Base-by-base conservation (phyloP, 441 rosid genomes). In the Gossypium gossypioides region DNA sequence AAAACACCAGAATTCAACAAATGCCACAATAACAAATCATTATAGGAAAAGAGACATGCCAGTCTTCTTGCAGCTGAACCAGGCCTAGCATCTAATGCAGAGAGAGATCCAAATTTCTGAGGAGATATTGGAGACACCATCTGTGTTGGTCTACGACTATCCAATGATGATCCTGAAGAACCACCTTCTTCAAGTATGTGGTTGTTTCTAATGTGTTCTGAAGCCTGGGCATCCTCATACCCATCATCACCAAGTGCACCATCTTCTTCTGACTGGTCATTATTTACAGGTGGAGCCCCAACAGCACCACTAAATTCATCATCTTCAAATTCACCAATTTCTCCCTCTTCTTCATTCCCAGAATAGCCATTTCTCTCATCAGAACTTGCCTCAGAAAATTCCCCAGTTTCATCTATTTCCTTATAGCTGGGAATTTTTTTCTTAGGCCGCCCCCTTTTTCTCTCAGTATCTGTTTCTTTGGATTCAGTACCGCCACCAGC, bases 71-170 rank as follows among this genome's bases (percentile, higher is more conserved):
- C 83, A 78, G 78, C 78, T 72, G 97, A 89, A 76, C 91, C 84
- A 73, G 97, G 99, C 84, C 96, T 86, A 55, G 96, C 90, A 82
- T 93, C 99, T 79, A 96, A 85, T 29, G 99, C 99, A 68, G 97
- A 93, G 68, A 96, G 88, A 77, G 97, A 96, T 32, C 96, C 97
- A 82, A 96, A 96, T 83, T 96, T 96, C 83, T 80, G 87, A 29
- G 98, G 87, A 79, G 95, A 86, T 82, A 86, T 86, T 25, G 97
- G 98, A 82, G 98, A 93, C 37, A 87, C 88, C 71, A 84, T 85
- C 76, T 78, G 88, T 48, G 82, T 76, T 68, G 84, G 78, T 86
- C 86, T 93, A 67, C 74, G 88, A 80, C 86, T 81, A 69, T 87
- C 94, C 19, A 93, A 84, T 8, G 99, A 93, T 77, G 99, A 96